Conservation (phyloP, 495 filamentous ascomycete genomes). For the Chaetomium tenue region DNA sequence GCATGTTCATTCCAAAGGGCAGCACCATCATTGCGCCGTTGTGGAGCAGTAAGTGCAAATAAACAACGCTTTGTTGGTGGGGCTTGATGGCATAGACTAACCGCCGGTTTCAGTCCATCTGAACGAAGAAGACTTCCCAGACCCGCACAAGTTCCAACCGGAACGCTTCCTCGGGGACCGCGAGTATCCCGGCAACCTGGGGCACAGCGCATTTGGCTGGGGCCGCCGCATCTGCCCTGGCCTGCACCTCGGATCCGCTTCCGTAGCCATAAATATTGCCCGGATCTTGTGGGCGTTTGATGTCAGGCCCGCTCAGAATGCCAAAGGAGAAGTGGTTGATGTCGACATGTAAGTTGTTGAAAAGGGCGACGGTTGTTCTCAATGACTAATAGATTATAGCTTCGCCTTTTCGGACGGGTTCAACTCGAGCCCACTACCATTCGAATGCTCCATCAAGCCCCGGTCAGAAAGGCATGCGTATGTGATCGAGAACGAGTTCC, state of each 20-base stretch:
- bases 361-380: not conserved
- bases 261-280: constrained; percentile 52
- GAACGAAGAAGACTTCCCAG: constrained; percentile 58
- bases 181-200: constrained; percentile 52
- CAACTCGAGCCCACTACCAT: constrained; percentile 52
- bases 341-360: constrained; percentile 45
- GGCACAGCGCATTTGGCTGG: constrained; percentile 59
- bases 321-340: constrained; percentile 46
- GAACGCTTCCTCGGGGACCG: constrained; percentile 44
- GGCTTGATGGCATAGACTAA: constrained; percentile 20
- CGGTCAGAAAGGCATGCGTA: constrained; percentile 35
- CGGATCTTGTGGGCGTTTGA: constrained; percentile 54
- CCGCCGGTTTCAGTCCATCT: constrained; percentile 45
- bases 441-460: constrained; percentile 45
- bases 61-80: constrained; percentile 20
- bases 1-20: constrained; percentile 53
- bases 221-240: constrained; percentile 58
- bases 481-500: constrained; percentile 36
- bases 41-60: constrained; percentile 44
- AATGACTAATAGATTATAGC: constrained; percentile 20
- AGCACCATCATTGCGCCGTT: constrained; percentile 53
- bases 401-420: constrained; percentile 54
- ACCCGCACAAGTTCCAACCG: constrained; percentile 52
- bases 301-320: constrained; percentile 47
- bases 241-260: constrained; percentile 51